These are phyloP conservation scores for Fragilaria crotonensis DNA, from an alignment of 108 stramenopile genomes.

Conservation along the genomic window DNA sequence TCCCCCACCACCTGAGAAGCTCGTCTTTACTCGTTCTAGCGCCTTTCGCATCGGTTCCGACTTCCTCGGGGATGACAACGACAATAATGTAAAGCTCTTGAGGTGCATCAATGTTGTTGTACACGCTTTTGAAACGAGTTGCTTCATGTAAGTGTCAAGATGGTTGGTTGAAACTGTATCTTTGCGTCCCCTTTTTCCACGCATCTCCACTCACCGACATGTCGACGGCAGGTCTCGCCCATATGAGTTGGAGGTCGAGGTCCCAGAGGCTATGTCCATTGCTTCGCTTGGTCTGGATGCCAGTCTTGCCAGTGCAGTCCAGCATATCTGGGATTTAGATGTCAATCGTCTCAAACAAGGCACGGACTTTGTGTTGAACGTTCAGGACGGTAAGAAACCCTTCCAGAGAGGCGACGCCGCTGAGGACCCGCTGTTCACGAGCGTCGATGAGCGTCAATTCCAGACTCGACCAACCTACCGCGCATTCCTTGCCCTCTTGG, in stretches of 20 bases:
- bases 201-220: neutral
- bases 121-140: constrained; percentile 45
- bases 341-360: constrained; percentile 68
- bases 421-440: constrained; percentile 68
- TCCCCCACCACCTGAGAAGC: constrained; percentile 31
- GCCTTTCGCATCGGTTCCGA: constrained; percentile 56
- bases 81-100: constrained; percentile 38
- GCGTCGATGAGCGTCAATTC: constrained; percentile 38
- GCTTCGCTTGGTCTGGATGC: neutral
- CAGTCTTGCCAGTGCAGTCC: constrained; percentile 33
- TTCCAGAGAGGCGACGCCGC: constrained; percentile 75
- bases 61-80: constrained; percentile 43
- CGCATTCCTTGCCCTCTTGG: constrained; percentile 67
- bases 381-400: constrained; percentile 77
- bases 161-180: neutral
- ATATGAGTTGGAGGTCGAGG: neutral
- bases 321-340: constrained; percentile 87
- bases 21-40: constrained; percentile 42
- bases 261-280: neutral
- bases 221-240: neutral
- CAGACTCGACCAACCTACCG: constrained; percentile 66
- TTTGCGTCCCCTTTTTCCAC: neutral
- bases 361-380: constrained; percentile 72
- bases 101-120: constrained; percentile 59
- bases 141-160: constrained; percentile 20